Evolutionary conservation across 768 basidiomycete genomes (phyloP).

Genomic region (Inosperma sp.): DNA sequence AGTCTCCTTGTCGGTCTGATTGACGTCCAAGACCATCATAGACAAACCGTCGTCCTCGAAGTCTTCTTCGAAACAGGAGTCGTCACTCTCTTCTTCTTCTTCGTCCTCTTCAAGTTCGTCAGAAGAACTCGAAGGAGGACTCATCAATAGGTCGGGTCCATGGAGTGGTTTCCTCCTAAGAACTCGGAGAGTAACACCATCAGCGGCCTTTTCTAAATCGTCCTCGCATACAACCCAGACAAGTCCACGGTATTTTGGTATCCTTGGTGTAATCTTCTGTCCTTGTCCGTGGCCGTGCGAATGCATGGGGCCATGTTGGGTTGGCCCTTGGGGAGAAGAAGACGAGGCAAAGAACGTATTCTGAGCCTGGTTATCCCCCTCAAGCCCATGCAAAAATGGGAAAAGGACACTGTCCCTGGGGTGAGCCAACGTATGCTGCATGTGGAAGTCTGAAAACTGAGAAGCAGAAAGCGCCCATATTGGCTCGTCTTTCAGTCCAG

Average conservation of each 20-base stretch:
- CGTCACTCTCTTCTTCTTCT: slow-evolving; percentile 12
- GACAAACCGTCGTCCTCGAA: no score
- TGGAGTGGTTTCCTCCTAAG: slow-evolving; percentile 28
- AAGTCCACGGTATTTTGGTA: slow-evolving; percentile 61
- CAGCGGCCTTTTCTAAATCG: slow-evolving; percentile 42
- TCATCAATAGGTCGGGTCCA: slow-evolving; percentile 9
- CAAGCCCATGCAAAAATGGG: slow-evolving; percentile 85
- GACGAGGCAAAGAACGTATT: slow-evolving; percentile 70
- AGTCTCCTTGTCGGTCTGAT: not conserved
- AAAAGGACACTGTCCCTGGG: slow-evolving; percentile 80
- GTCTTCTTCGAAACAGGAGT: no score
- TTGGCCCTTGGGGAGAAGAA: slow-evolving; percentile 17
- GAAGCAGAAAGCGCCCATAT: slow-evolving; percentile 34
- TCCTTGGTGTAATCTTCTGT: slow-evolving; percentile 23
- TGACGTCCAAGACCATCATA: no score
- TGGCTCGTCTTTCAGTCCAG: slow-evolving; percentile 15
- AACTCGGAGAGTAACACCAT: slow-evolving; percentile 33
- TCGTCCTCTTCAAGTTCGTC: slow-evolving; percentile 10
- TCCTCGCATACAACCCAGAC: slow-evolving; percentile 82
- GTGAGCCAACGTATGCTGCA: slow-evolving; percentile 60
- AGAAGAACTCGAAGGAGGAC: slow-evolving; percentile 12
- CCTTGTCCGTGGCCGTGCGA: slow-evolving; percentile 12
- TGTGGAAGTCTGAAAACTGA: slow-evolving; percentile 58
- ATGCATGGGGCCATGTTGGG: slow-evolving; percentile 9
- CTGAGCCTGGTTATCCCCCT: slow-evolving; percentile 74